Percentiles rank a stretch among this genome's conserved stretches.
Conservation (phyloP, 345 rosid species). For the Ceriops zippeliana region DNA sequence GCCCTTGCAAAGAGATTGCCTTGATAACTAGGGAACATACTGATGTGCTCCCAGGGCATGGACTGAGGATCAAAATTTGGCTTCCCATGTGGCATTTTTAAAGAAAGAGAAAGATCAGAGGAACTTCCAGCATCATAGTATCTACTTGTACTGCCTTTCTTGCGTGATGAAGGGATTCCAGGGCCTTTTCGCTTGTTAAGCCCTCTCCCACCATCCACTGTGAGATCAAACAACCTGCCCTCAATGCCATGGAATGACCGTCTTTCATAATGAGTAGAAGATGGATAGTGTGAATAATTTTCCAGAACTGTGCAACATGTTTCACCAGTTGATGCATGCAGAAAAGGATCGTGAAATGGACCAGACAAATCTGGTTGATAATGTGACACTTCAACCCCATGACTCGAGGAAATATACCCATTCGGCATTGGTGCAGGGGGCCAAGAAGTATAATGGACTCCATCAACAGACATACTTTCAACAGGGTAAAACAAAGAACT, state of each 20-base stretch:
- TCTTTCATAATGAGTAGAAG: slow-evolving; percentile 12
- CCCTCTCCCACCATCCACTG: slow-evolving; percentile 19
- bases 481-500: slow-evolving; percentile 17
- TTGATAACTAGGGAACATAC: not conserved
- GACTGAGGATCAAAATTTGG: slow-evolving; percentile 17
- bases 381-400: slow-evolving; percentile 13
- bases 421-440: slow-evolving; percentile 10
- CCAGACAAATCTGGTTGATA: slow-evolving; percentile 11
- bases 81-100: slow-evolving; percentile 11
- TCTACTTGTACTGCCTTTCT: slow-evolving; percentile 23
- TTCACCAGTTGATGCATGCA: slow-evolving; percentile 17
- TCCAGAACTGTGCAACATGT: slow-evolving; percentile 17
- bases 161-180: slow-evolving; percentile 4
- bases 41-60: slow-evolving; percentile 19
- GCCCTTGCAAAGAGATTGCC: not conserved
- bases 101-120: slow-evolving; percentile 14
- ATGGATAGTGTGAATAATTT: slow-evolving; percentile 13
- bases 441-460: slow-evolving; percentile 13
- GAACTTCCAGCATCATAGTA: slow-evolving; percentile 28
- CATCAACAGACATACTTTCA: slow-evolving; percentile 11
- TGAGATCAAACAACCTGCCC: slow-evolving; percentile 17
- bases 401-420: slow-evolving; percentile 20
- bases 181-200: slow-evolving; percentile 25
- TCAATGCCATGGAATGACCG: slow-evolving; percentile 13
- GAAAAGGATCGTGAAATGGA: slow-evolving; percentile 14